These are phyloP conservation scores for Aspergillus sp. DNA, from an alignment of 2,329 filamentous ascomycete genomes.

Conservation along the genomic window DNA sequence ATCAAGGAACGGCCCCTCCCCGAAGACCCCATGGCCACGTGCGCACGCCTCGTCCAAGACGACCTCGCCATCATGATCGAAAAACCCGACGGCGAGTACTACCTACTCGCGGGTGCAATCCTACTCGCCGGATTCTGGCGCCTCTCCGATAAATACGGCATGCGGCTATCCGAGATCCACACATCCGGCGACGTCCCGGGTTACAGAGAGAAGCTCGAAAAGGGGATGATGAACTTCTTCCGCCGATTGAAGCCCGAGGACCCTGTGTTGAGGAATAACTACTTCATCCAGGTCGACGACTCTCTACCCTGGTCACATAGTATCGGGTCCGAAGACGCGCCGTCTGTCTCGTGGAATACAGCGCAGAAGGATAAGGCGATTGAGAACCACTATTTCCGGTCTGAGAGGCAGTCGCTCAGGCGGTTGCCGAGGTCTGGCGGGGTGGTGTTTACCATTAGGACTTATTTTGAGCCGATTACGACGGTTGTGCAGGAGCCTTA, in stretches of 20 bases:
- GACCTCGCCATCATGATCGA: constrained; percentile 85
- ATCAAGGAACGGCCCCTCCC: constrained; percentile 61
- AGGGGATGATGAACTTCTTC: constrained; percentile 82
- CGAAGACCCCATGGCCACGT: constrained; percentile 78
- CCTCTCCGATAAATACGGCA: constrained; percentile 75
- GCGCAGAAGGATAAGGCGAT: constrained; percentile 73
- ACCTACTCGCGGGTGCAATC: constrained; percentile 73
- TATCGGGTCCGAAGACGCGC: constrained; percentile 71
- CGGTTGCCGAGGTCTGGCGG: constrained; percentile 59
- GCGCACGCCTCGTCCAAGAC: constrained; percentile 73
- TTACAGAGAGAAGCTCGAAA: constrained; percentile 69
- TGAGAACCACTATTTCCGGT: constrained; percentile 73
- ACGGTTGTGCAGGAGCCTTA: constrained; percentile 69
- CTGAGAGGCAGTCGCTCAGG: constrained; percentile 70
- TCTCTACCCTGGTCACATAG: constrained; percentile 71
- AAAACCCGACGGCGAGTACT: constrained; percentile 72
- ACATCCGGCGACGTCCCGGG: constrained; percentile 74
- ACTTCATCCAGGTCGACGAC: constrained; percentile 86
- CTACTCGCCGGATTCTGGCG: constrained; percentile 82
- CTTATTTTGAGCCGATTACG: constrained; percentile 73
- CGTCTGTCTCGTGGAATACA: constrained; percentile 68
- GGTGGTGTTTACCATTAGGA: constrained; percentile 74
- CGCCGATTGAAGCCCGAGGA: constrained; percentile 66
- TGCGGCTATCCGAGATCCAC: constrained; percentile 77
- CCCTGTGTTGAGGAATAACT: constrained; percentile 71